A percentile compares a stretch with the other conserved stretches of the same genome.
Evolutionary conservation across 495 filamentous ascomycete species (phyloP).

Genomic region (Xylaria nigripes): DNA sequence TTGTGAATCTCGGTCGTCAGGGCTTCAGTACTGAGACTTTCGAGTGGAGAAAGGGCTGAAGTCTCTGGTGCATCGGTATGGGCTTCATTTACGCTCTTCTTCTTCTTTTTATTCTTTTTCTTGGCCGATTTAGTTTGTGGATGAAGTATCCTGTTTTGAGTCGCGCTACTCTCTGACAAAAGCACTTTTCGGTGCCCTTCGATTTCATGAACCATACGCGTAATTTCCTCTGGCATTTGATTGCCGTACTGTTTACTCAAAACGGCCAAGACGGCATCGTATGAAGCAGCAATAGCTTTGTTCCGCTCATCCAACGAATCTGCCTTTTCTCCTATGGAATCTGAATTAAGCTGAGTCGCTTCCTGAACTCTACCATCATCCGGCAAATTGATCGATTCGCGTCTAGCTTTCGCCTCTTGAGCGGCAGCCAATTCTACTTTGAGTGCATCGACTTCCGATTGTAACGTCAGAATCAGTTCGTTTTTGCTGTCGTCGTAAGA

Average conservation of each 20-base stretch:
- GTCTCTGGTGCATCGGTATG: slow-evolving; percentile 25
- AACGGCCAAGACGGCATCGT: slow-evolving; percentile 13
- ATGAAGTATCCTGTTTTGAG: slow-evolving; percentile 9
- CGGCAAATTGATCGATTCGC: neutral
- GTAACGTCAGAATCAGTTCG: slow-evolving; percentile 33
- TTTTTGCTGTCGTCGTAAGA: slow-evolving; percentile 66
- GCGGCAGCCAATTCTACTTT: slow-evolving; percentile 39
- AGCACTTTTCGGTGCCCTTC: slow-evolving; percentile 27
- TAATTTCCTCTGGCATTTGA: slow-evolving; percentile 23
- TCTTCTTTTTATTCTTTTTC: slow-evolving; percentile 85
- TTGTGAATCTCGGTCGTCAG: slow-evolving; percentile 35
- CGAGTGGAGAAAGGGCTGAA: slow-evolving; percentile 15
- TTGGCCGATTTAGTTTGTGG: slow-evolving; percentile 38
- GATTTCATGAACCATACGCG: slow-evolving; percentile 27
- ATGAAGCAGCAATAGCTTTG: slow-evolving; percentile 34
- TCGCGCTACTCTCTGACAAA: slow-evolving; percentile 32
- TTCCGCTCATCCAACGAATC: slow-evolving; percentile 43
- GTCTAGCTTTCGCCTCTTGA: slow-evolving; percentile 42
- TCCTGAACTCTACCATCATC: neutral
- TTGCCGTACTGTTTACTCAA: neutral
- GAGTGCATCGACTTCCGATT: slow-evolving; percentile 28
- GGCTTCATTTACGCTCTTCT: slow-evolving; percentile 49
- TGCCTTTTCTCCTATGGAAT: slow-evolving; percentile 26
- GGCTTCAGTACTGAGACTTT: slow-evolving; percentile 19
- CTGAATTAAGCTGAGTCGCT: neutral